Conservation (phyloP, 305 asterid genomes). For the Fraxinus xanthoxyloides region DNA sequence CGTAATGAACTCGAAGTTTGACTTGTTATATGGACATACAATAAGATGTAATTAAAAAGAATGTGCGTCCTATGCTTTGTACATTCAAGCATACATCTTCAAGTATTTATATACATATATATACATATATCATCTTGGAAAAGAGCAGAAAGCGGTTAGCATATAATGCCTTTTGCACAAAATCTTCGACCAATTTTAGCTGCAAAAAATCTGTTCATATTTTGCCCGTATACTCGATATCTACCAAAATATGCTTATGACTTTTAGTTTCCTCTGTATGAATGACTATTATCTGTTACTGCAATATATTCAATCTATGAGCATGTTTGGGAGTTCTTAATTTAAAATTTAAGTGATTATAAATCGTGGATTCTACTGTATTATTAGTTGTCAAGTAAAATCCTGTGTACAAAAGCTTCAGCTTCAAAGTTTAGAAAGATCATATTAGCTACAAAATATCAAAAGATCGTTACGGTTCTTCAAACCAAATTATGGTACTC, state of each 20-base stretch:
- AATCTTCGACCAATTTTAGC: background rate
- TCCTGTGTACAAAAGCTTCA: background rate
- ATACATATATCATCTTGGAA: background rate
- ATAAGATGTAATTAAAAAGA: background rate
- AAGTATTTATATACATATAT: background rate
- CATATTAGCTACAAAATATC: background rate
- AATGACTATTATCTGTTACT: background rate
- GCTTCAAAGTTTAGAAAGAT: background rate
- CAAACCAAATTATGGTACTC: background rate
- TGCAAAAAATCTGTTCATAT: background rate
- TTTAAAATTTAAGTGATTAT: background rate
- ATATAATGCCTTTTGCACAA: background rate
- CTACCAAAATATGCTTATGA: background rate
- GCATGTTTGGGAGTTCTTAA: background rate
- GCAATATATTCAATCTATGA: background rate
- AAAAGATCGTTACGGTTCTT: background rate
- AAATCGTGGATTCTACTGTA: background rate
- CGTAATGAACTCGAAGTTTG: constrained; percentile 1
- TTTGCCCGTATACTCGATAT: background rate
- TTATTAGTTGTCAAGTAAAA: background rate
- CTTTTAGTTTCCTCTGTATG: background rate
- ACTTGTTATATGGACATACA: background rate
- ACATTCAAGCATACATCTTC: background rate
- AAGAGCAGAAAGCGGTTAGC: background rate
- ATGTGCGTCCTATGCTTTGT: background rate